Evolutionary conservation across 164 flowering plant species (phyloP).

Genomic region (Houttuynia cordata): DNA sequence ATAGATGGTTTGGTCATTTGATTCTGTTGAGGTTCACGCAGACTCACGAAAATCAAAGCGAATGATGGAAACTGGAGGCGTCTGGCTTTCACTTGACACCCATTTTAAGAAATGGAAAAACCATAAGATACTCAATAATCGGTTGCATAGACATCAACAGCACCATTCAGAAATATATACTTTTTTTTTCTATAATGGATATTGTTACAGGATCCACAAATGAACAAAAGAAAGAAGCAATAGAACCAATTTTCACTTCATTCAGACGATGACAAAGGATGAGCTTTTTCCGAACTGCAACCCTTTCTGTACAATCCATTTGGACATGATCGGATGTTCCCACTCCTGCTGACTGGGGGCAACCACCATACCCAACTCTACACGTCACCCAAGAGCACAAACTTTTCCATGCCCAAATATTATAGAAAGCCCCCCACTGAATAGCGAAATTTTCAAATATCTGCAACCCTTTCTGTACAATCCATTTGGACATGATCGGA

Average conservation of each 20-base stretch:
- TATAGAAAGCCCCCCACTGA: constrained; percentile 4
- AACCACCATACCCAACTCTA: constrained; percentile 11
- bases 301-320: constrained; percentile 21
- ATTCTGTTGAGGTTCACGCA: background rate
- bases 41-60: no score
- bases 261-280: constrained; percentile 2
- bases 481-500: no score
- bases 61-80: no score
- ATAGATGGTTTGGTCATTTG: background rate
- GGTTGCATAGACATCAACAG: no score
- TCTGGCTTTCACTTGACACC: no score
- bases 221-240: background rate
- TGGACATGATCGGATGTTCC: constrained; percentile 1
- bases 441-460: constrained; percentile 8
- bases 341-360: no score
- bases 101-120: no score
- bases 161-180: background rate
- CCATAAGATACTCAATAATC: no score
- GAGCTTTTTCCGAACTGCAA: constrained; percentile 26
- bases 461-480: no score
- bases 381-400: constrained; percentile 9
- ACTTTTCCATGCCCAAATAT: constrained; percentile 5
- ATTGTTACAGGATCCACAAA: background rate
- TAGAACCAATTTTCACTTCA: constrained; percentile 6
- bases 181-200: constrained; percentile 1